phyloP scores from a whole-genome alignment of 2,329 filamentous ascomycete species.

The Cyphellophora europaea region DNA sequence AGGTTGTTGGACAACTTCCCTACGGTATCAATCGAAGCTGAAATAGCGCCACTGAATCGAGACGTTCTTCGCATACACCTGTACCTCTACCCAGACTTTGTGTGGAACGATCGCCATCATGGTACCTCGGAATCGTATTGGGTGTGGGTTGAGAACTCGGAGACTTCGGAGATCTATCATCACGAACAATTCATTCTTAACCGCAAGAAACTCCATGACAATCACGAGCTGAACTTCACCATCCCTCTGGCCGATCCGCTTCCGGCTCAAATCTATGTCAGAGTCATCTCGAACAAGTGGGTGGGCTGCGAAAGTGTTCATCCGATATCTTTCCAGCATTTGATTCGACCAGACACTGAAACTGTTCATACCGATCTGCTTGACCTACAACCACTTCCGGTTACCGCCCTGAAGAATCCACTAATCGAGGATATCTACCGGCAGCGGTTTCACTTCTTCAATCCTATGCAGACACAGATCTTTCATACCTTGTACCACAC shows the following conservation, averaged over 20 bases:
- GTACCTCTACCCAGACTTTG: slow-evolving; percentile 78
- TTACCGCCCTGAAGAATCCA: slow-evolving; percentile 79
- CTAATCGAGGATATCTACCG: slow-evolving; percentile 80
- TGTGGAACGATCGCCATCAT: slow-evolving; percentile 89
- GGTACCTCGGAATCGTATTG: slow-evolving; percentile 95
- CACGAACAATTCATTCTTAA: slow-evolving; percentile 94
- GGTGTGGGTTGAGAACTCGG: slow-evolving; percentile 98
- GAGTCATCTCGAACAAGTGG: slow-evolving; percentile 92
- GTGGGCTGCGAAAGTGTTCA: slow-evolving; percentile 92
- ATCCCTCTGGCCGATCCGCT: slow-evolving; percentile 90
- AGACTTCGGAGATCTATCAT: slow-evolving; percentile 95
- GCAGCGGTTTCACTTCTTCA: slow-evolving; percentile 89
- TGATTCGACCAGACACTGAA: slow-evolving; percentile 94
- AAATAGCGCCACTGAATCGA: slow-evolving; percentile 90
- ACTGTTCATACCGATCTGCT: slow-evolving; percentile 93
- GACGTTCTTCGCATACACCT: slow-evolving; percentile 90
- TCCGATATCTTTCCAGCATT: slow-evolving; percentile 91
- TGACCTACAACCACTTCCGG: slow-evolving; percentile 79
- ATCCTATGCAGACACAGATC: slow-evolving; percentile 98
- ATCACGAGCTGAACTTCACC: slow-evolving; percentile 97
- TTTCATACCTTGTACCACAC: slow-evolving; percentile 97
- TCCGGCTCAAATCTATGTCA: slow-evolving; percentile 91
- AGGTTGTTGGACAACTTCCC: slow-evolving; percentile 85
- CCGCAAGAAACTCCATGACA: slow-evolving; percentile 79
- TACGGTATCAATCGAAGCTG: slow-evolving; percentile 78